These are phyloP conservation scores for Liriodendron chinense DNA, from an alignment of 164 flowering plant genomes.

Conservation along the genomic window DNA sequence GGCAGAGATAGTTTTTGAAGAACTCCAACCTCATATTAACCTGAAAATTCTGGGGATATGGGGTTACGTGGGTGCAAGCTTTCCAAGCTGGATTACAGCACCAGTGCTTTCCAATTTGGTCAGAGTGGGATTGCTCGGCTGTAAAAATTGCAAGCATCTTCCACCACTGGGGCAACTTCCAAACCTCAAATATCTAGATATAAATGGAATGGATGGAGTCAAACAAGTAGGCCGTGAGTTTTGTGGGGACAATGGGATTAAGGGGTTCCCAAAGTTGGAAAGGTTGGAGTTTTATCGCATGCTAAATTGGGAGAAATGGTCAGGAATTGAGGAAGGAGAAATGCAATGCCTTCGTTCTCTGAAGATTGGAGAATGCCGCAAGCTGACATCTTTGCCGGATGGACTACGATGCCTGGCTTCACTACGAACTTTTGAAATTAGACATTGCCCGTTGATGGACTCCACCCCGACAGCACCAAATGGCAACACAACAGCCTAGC, in stretches of 20 bases:
- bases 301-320: slow-evolving; percentile 1
- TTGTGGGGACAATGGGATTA: not conserved
- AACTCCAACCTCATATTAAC: slow-evolving; percentile 26
- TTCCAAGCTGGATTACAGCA: slow-evolving; percentile 33
- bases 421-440: not conserved
- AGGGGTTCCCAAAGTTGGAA: not conserved
- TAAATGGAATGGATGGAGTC: not conserved
- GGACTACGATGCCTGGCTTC: not conserved
- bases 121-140: slow-evolving; percentile 1
- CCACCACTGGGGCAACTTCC: slow-evolving; percentile 21
- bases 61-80: slow-evolving; percentile 16
- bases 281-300: not conserved
- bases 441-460: not conserved
- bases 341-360: not conserved
- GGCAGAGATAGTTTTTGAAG: slow-evolving; percentile 1
- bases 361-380: not conserved
- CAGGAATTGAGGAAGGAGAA: slow-evolving; percentile 6
- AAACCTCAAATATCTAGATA: slow-evolving; percentile 6
- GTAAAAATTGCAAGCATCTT: slow-evolving; percentile 10
- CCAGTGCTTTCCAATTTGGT: slow-evolving; percentile 5
- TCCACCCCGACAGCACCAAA: no score
- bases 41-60: slow-evolving; percentile 21
- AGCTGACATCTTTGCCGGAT: not conserved
- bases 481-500: no score
- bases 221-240: slow-evolving; percentile 6